Base-by-base conservation (phyloP, 108 stramenopile genomes). In the Fragilariopsis cylindrus region DNA sequence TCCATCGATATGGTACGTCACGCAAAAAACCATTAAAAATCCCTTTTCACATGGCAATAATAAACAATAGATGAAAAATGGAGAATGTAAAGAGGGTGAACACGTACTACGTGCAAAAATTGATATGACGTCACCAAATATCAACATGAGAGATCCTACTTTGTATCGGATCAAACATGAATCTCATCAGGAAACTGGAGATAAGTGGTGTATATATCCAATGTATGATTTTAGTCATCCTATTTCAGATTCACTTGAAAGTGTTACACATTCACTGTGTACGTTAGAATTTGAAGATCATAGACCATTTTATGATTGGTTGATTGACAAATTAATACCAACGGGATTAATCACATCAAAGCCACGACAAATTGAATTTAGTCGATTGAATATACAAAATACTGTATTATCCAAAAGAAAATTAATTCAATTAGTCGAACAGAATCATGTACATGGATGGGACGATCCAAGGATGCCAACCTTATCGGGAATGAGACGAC, bases 221-320 rank as follows among this genome's bases (percentile, higher is more conserved):
- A 97, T 97, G 96, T 97, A 97, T 73, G 96, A 97, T 74, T 96
- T 94, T 75, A 85, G 85, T 30, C 96, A 97, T 78, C 93, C 94
- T n/a, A 94, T 96, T 70, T 73, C 87, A 15, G 96, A 97, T 83
- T 90, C 96, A 2, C 71, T 95, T 45, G 96, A 97, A 70, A 88
- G 88, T 0, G 93, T 97, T 60, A 88, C 94, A 3, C 96, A 97
- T 72, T 94, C 93, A 9, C 78, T 97, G 54, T 97, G 96, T 77
- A 96, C 96, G 11, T 71, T 97, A 64, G 96, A 97, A 74, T 97
- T 97, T 67, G 93, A 95, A 79, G 94, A 93, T 85, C 96, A 97
- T 81, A 79, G 96, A 71, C 94, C 94, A 1, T 84, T 97, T 68
- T 97, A 97, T 72, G 94, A 96, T 74, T 97, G 96, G 96, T 87